Conservation (phyloP, 495 filamentous ascomycete genomes). For the Viridothelium virens region DNA sequence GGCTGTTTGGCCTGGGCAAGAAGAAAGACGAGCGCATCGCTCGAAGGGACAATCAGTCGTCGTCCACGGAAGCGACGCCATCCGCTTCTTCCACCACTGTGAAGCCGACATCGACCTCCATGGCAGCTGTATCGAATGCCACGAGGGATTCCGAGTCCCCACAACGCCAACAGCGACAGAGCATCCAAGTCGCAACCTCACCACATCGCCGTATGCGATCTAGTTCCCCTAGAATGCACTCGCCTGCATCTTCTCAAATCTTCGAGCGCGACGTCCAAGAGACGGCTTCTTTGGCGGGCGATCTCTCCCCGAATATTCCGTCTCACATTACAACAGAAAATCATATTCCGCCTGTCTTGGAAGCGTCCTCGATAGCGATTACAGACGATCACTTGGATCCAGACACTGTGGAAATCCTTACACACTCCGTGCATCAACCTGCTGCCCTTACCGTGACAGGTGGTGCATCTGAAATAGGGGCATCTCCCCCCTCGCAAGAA, state of each 20-base stretch:
- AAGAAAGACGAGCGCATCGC: conserved; percentile 42
- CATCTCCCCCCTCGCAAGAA: not conserved
- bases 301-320: conserved; percentile 63
- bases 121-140: not conserved
- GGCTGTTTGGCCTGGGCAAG: conserved; percentile 42
- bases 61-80: conserved; percentile 20
- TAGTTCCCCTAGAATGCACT: conserved; percentile 37
- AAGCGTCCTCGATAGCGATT: conserved; percentile 82
- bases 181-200: conserved; percentile 12
- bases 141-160: not conserved
- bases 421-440: conserved; percentile 70
- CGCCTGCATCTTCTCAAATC: conserved; percentile 62
- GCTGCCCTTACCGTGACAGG: conserved; percentile 53
- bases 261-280: conserved; percentile 94
- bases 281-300: conserved; percentile 40
- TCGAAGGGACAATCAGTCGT: conserved; percentile 35
- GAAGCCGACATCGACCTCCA: not conserved
- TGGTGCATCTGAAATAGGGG: conserved; percentile 19
- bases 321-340: conserved; percentile 86
- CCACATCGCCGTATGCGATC: conserved; percentile 31
- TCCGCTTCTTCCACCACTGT: not conserved
- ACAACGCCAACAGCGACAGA: conserved; percentile 8
- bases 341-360: conserved; percentile 81
- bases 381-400: conserved; percentile 68
- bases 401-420: conserved; percentile 83